These are phyloP conservation scores for Centella asiatica DNA, from an alignment of 129 eudicot genomes.

Conservation along the genomic window DNA sequence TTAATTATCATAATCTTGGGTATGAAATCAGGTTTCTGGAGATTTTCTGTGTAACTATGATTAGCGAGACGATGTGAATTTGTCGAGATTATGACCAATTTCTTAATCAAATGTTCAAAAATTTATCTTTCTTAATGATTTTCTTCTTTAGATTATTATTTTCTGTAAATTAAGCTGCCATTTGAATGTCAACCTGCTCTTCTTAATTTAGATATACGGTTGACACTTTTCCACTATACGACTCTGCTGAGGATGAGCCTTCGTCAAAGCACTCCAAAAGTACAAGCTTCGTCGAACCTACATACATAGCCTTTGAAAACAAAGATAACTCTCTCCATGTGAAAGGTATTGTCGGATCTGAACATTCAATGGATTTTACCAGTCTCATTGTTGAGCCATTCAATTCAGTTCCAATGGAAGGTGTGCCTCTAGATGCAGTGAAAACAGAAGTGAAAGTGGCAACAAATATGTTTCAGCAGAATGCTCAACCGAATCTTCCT, in stretches of 20 bases:
- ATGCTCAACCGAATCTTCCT: conserved; percentile 17
- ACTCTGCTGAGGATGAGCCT: conserved; percentile 93
- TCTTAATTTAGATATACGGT: conserved; percentile 54
- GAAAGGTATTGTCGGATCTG: conserved; percentile 21
- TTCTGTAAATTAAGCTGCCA: not conserved
- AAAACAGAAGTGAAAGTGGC: conserved; percentile 26
- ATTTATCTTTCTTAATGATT: too few species aligned
- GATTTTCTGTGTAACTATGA: not conserved
- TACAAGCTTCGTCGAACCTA: conserved; percentile 23
- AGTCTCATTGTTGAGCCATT: conserved; percentile 16
- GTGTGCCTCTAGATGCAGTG: conserved; percentile 19
- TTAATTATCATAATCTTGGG: too few species aligned
- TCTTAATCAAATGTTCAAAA: too few species aligned
- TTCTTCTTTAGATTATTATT: not conserved
- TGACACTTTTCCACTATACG: conserved; percentile 79
- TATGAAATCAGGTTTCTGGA: too few species aligned
- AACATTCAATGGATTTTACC: conserved; percentile 10
- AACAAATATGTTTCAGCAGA: conserved; percentile 16
- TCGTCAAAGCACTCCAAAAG: conserved; percentile 20
- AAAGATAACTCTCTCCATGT: conserved; percentile 16
- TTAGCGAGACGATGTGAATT: not conserved
- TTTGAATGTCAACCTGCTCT: conserved; percentile 10
- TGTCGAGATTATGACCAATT: too few species aligned
- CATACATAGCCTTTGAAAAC: conserved; percentile 16
- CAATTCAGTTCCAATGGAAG: conserved; percentile 22